Evolutionary conservation across 2,329 filamentous ascomycete species (phyloP).

Genomic region (Chaetomium strumarium): DNA sequence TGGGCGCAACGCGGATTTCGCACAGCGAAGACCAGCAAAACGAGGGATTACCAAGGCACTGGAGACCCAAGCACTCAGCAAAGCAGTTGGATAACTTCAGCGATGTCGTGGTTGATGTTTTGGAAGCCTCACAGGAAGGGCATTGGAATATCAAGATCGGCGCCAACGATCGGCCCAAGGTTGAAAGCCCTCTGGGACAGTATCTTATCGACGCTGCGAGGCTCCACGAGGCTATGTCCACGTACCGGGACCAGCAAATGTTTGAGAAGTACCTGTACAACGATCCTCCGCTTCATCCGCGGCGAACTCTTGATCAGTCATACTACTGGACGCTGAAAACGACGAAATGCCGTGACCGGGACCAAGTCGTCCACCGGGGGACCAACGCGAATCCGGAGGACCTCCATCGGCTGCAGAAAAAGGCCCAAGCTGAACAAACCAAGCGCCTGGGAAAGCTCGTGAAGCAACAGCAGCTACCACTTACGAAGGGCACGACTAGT

Average conservation of each 20-base stretch:
- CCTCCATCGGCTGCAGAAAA: background rate
- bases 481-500: too few relatives aligned
- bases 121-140: background rate
- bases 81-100: background rate
- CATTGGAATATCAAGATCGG: background rate
- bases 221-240: conserved; percentile 32
- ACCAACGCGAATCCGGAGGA: conserved; percentile 7
- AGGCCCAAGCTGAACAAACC: too few relatives aligned
- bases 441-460: too few relatives aligned
- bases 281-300: conserved; percentile 35
- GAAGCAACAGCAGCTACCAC: too few relatives aligned
- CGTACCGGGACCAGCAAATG: conserved; percentile 31
- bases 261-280: conserved; percentile 29
- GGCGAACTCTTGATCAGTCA: conserved; percentile 41
- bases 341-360: conserved; percentile 34
- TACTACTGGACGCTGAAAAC: conserved; percentile 28
- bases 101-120: background rate
- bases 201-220: conserved; percentile 31
- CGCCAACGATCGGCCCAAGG: background rate
- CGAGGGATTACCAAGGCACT: background rate
- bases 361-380: conserved; percentile 35
- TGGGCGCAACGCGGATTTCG: background rate
- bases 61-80: too few relatives aligned
- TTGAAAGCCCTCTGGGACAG: conserved; percentile 22
- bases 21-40: background rate